Conservation (phyloP, 805 yeast genomes). For the Scheffersomyces spartinae region DNA sequence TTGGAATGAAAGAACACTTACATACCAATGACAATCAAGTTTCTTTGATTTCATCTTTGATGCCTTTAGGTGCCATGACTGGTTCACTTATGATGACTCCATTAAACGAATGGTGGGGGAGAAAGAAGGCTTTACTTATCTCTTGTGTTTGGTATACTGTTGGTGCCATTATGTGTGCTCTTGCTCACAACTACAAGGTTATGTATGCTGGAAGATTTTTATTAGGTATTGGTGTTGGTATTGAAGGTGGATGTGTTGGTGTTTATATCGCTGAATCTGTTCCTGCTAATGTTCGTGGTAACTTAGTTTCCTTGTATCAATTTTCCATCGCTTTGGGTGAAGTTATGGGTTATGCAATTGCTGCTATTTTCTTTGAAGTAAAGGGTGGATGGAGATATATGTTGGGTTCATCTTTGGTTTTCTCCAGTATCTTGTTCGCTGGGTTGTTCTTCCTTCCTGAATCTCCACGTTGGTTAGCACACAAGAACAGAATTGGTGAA, state of each 20-base stretch:
- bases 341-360: slow-evolving; percentile 51
- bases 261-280: slow-evolving; percentile 51
- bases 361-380: slow-evolving; percentile 48
- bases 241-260: slow-evolving; percentile 56
- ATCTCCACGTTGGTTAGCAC: slow-evolving; percentile 48
- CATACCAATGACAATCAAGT: slow-evolving; percentile 28
- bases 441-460: slow-evolving; percentile 49
- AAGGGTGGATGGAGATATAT: slow-evolving; percentile 48
- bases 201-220: slow-evolving; percentile 45
- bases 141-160: slow-evolving; percentile 50
- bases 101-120: slow-evolving; percentile 41
- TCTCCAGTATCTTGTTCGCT: slow-evolving; percentile 38
- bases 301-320: slow-evolving; percentile 51
- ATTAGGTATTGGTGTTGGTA: slow-evolving; percentile 54
- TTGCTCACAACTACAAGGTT: slow-evolving; percentile 24
- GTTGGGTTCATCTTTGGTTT: slow-evolving; percentile 52
- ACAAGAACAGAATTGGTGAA: slow-evolving; percentile 39
- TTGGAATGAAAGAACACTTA: slow-evolving; percentile 36
- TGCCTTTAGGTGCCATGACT: slow-evolving; percentile 62
- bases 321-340: slow-evolving; percentile 58
- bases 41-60: slow-evolving; percentile 44
- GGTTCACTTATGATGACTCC: slow-evolving; percentile 55
- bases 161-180: slow-evolving; percentile 52
- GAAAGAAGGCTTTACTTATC: slow-evolving; percentile 41
- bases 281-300: slow-evolving; percentile 48